Base-by-base conservation (phyloP, 2,329 filamentous ascomycete genomes). In the Xylariaceae sp. region DNA sequence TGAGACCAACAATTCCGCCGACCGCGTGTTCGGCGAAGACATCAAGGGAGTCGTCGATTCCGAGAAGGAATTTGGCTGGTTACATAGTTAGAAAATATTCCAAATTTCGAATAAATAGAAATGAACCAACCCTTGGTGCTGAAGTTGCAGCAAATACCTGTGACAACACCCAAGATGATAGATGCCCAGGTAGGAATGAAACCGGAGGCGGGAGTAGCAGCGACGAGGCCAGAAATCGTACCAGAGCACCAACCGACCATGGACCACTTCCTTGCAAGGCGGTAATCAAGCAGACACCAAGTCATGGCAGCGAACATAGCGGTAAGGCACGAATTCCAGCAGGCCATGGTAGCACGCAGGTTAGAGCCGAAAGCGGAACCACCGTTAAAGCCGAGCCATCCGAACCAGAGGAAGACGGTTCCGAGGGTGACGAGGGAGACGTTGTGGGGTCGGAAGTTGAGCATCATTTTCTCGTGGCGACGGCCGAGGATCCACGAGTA, bases 371-470 rank as follows among this genome's bases (percentile, higher is more conserved):
- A 96, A 45, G 93, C 80, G 23, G 92, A 97, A 65, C 94, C 94
- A 69, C 93, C 94, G 81, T 99, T 99, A 85, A 99, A 99, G 57
- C 92, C 94, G 65, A 99, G 82, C 94, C 94, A 99, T 71, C 94
- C 94, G 71, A 97, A 97, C 92, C 92, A 97, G 58, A 99, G 90
- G 69, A 99, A 84, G 66, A 96, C 84, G 2, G 94, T 97, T 64
- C 94, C 94, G 68, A 97, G 88, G 0, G 94, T 92, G 77, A 99
- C 96, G 71, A 97, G 84, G 4, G 92, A 96, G 67, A 97, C 94
- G 80, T 99, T 99, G 82, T 99, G 94, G 15, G 94, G 94, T 67
- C 94, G 90, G 84, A 97, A 97, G 83, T 97, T 97, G 77, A 97
- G 85, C 90, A 97, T 97, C 92, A 97, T 97, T 80, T 92, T 94